phyloP scores from a whole-genome alignment of 2,329 filamentous ascomycete genomes.

The Monilinia fructicola region DNA sequence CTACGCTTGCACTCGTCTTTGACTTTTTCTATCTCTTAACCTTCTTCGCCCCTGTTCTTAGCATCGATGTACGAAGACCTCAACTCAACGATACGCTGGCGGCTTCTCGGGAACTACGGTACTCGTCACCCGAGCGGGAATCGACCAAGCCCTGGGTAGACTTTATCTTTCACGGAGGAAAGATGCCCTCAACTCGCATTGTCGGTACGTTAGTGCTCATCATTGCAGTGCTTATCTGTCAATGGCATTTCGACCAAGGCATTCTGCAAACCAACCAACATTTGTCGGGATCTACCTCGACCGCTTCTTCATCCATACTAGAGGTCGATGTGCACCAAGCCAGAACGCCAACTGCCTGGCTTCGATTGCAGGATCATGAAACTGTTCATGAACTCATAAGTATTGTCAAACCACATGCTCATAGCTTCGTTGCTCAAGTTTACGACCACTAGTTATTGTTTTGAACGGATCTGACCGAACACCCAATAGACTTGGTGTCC shows the following conservation, averaged over 20 bases:
- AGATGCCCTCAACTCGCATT: slow-evolving; percentile 69
- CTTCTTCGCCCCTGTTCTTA: slow-evolving; percentile 77
- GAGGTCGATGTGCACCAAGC: slow-evolving; percentile 69
- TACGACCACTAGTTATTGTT: slow-evolving; percentile 73
- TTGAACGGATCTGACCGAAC: slow-evolving; percentile 66
- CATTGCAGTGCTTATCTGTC: slow-evolving; percentile 69
- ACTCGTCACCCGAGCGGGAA: slow-evolving; percentile 31
- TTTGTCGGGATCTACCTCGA: not conserved
- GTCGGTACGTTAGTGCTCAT: slow-evolving; percentile 73
- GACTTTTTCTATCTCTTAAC: slow-evolving; percentile 78
- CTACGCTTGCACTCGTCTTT: slow-evolving; percentile 70
- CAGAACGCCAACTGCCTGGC: slow-evolving; percentile 73
- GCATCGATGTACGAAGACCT: slow-evolving; percentile 73
- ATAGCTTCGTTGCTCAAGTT: slow-evolving; percentile 71
- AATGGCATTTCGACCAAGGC: slow-evolving; percentile 69
- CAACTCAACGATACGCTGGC: slow-evolving; percentile 67
- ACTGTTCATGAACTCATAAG: slow-evolving; percentile 74
- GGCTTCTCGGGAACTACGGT: slow-evolving; percentile 44
- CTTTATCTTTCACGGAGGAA: slow-evolving; percentile 61
- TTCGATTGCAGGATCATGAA: slow-evolving; percentile 74
- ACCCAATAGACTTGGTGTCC: slow-evolving; percentile 46
- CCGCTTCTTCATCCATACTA: slow-evolving; percentile 43
- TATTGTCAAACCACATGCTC: slow-evolving; percentile 68
- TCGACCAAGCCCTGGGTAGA: slow-evolving; percentile 55
- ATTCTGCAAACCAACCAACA: slow-evolving; percentile 39